Evolutionary conservation across 2,329 filamentous ascomycete species (phyloP), one percentile per base, ranked within the genome.

Genomic region (Metarhizium album): DNA sequence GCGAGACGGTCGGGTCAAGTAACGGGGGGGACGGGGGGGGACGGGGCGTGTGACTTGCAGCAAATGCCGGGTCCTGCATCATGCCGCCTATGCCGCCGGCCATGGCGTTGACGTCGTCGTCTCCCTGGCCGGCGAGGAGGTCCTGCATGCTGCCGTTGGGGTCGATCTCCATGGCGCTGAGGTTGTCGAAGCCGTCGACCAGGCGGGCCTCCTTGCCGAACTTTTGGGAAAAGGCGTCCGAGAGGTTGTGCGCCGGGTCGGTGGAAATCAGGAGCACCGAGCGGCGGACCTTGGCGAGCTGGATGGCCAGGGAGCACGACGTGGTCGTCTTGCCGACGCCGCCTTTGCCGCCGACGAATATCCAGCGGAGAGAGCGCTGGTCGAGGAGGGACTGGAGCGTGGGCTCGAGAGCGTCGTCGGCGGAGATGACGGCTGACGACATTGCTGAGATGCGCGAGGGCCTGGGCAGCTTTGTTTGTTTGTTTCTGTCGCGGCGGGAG

Each of bases 261-360:
- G 93, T 98, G 38, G 90, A 96, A 73, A 98, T 98, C 67, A 98
- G 85, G 52, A 98, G 82, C 54, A 98, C 93, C 55, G 87, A 95
- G 71, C 91, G 91, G 71, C 93, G 89, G 61, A 90, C 89, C 70
- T 86, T 90, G 62, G 93, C 90, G 58, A 98, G 87, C 72, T 98
- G 93, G 67, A 98, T 97, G 57, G 93, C 93, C 57, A 98, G 86
- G 9, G 91, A 96, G 73, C 93, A 98, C 7, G 91, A 97, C 16
- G 93, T 98, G n/a, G 93, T 98, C 27, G 93, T 98, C 77, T 98
- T 98, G 68, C 93, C 93, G 45, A 98, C 93, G 67, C 93, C 93
- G 64, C 93, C 93, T 73, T 98, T 98, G 59, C 93, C 93, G 63
- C 93, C 93, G 54, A 98, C 93, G 64, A 98, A 98, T 71, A 98